phyloP scores from a whole-genome alignment of 495 filamentous ascomycete species.

The Lindgomyces ingoldianus region DNA sequence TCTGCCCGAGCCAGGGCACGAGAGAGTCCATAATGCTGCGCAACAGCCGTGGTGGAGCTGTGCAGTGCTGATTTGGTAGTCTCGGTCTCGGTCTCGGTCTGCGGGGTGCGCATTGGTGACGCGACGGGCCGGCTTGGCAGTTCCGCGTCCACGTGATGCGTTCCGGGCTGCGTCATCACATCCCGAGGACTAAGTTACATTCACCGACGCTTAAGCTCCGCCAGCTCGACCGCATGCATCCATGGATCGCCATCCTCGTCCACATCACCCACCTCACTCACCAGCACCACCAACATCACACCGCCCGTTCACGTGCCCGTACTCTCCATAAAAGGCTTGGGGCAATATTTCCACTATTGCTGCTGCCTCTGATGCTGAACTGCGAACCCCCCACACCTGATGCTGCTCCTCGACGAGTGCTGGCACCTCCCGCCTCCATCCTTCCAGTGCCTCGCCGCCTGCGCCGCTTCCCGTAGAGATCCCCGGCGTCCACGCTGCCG shows the following conservation, averaged over 20 bases:
- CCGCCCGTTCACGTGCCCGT: neutral
- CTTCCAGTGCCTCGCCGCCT: conserved; percentile 38
- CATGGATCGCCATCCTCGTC: too few relatives aligned
- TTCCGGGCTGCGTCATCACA: neutral
- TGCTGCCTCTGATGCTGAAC: neutral
- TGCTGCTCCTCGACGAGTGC: conserved; percentile 2
- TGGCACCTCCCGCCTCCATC: neutral
- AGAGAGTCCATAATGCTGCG: too few relatives aligned
- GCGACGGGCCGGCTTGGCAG: neutral
- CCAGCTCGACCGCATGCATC: too few relatives aligned
- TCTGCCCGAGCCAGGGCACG: conserved; percentile 6
- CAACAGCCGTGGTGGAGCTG: neutral
- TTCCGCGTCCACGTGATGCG: neutral
- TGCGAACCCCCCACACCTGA: neutral
- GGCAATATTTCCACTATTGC: too few relatives aligned
- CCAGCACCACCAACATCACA: neutral
- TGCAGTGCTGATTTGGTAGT: too few relatives aligned
- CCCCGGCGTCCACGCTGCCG: neutral
- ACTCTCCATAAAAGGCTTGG: neutral
- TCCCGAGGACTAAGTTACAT: neutral
- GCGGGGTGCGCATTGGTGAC: too few relatives aligned
- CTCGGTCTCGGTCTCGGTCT: too few relatives aligned
- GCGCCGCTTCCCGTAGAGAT: neutral
- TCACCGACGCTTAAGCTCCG: too few relatives aligned
- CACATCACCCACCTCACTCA: too few relatives aligned